phyloP scores from a whole-genome alignment of 306 rosid species.

The Gillenia trifoliata region DNA sequence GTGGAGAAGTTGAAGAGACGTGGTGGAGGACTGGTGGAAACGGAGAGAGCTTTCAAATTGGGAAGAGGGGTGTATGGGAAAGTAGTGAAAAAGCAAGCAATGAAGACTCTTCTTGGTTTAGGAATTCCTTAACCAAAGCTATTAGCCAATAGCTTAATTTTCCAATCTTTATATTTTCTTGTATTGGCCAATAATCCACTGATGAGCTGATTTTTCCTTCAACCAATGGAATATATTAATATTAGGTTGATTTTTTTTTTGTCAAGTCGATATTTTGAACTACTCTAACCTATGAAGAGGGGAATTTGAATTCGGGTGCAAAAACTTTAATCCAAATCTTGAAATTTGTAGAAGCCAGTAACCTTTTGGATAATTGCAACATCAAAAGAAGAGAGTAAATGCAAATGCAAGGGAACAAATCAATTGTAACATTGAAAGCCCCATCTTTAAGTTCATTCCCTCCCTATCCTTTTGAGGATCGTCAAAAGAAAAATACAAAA shows the following conservation, averaged over 20 bases:
- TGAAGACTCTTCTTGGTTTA: slow-evolving; percentile 43
- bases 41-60: slow-evolving; percentile 54
- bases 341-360: too few relatives aligned
- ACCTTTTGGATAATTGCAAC: too few relatives aligned
- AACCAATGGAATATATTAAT: neutral
- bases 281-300: too few relatives aligned
- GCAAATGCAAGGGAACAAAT: neutral
- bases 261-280: neutral
- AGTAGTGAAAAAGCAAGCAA: slow-evolving; percentile 64
- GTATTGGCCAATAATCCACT: neutral
- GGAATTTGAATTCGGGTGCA: too few relatives aligned
- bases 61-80: slow-evolving; percentile 71
- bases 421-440: neutral
- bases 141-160: slow-evolving; percentile 6
- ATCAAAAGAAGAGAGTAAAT: neutral
- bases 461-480: neutral
- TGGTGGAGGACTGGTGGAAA: slow-evolving; percentile 35
- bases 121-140: slow-evolving; percentile 22
- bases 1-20: slow-evolving; percentile 48
- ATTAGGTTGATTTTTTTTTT: too few relatives aligned
- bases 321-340: too few relatives aligned
- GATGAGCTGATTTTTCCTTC: neutral
- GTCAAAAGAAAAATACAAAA: neutral
- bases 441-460: neutral
- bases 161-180: neutral